These are phyloP conservation scores for Pulveroboletus sp. DNA, from an alignment of 768 basidiomycete genomes.

Conservation along the genomic window DNA sequence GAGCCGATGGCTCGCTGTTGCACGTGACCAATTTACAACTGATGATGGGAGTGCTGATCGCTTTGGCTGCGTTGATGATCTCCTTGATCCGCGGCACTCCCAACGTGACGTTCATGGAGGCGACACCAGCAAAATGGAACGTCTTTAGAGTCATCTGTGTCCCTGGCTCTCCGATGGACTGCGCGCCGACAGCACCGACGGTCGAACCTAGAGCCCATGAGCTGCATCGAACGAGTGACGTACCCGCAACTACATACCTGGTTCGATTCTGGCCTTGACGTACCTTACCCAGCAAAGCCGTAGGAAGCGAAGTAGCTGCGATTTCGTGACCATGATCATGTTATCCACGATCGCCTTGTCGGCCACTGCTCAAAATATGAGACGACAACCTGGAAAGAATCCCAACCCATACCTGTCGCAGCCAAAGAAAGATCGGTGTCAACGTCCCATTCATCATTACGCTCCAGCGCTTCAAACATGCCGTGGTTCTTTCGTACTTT, in stretches of 20 bases:
- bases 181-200: conserved; percentile 96
- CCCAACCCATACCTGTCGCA: conserved; percentile 53
- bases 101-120: conserved; percentile 98
- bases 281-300: conserved; percentile 89
- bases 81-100: conserved; percentile 99
- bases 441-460: conserved; percentile 71
- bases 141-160: conserved; percentile 99
- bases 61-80: conserved; percentile 98
- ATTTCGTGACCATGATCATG: conserved; percentile 80
- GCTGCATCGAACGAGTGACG: background rate
- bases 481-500: conserved; percentile 65
- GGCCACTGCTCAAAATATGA: conserved; percentile 41
- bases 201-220: conserved; percentile 66
- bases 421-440: conserved; percentile 74
- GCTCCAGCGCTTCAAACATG: conserved; percentile 79
- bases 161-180: conserved; percentile 98
- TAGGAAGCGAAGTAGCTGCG: conserved; percentile 75
- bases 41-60: conserved; percentile 97
- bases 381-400: background rate
- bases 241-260: conserved; percentile 46
- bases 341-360: conserved; percentile 82
- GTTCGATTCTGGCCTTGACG: conserved; percentile 94
- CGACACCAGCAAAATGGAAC: conserved; percentile 99
- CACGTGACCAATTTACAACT: conserved; percentile 87
- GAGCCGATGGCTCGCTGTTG: conserved; percentile 88